Evolutionary conservation across 176 grass and related monocot species (phyloP), one percentile per base, ranked within the genome.

Genomic region (Zea luxurians): DNA sequence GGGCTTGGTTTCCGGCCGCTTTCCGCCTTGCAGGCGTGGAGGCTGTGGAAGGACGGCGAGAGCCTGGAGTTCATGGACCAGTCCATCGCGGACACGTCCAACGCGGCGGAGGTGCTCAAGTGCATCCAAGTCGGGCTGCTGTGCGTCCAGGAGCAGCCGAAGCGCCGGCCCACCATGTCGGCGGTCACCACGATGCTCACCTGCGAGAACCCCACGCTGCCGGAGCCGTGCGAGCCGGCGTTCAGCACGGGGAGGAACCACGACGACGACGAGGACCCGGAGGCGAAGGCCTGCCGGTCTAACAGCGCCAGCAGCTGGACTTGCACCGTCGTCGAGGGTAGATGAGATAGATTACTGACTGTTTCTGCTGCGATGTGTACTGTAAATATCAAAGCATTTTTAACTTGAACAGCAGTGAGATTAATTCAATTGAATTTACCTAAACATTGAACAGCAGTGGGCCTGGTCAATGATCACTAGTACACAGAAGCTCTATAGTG

Each of bases 81-180:
- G 7, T 76, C 81, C 2, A 83, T 82, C 64, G 64, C 61, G 2
- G 76, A 82, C 57, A 76, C 78, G 53, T 83, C 71, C 16, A 69
- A 79, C 11, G 70, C 66, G 8, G 55, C 37, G 18, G 70, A 93
- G 64, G 83, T 85, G 50, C 21, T 90, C 18, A 88, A 80, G 66
- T 93, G 85, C 85, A 73, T 93, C 37, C 85, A 93, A 78, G 77
- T 93, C 8, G 91, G 85, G 0, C 71, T 93, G 50, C 45, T 93
- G 3, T 93, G 91, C 46, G 88, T 90, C 0, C 91, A 93, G 86
- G 88, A 93, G 43, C 75, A 75, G 44, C 83, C 88, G 4, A 82
- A 70, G 50, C 79, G 88, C 41, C 67, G 91, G 58, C 91, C 91
- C 35, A 47, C 48, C 38, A 93, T 93, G 91, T 76, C 75, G 38